Evolutionary conservation across 148 eudicot species (phyloP), one percentile per base, ranked within the genome.

Genomic region (Persicaria maculosa): DNA sequence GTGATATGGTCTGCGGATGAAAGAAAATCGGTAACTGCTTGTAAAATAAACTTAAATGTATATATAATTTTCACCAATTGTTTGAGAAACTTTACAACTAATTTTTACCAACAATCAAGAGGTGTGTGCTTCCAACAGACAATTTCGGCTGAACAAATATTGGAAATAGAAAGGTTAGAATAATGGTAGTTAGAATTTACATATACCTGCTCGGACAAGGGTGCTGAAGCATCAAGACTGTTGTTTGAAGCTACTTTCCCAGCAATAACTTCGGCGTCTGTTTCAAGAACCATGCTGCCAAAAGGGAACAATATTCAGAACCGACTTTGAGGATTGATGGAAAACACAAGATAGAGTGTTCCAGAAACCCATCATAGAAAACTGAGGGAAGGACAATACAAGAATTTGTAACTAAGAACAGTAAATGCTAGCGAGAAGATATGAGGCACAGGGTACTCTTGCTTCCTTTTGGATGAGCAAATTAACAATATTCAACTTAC

Each of bases 271-370:
- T 81, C 90, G 31, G 92, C 96, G 77, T 92, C 99, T 6, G 97
- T 92, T 86, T 95, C 99, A 58, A 95, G 99, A 81, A 95, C 77
- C 86, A 95, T 89, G 84, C 99, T 95, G 88, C 83, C 40, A 46
- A 48, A 46, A 71, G 9, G 53, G 46, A 71, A 12, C 36, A 71
- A 46, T 17, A 45, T 11, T 36, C 45, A 65, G 17, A 65, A 5
- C n/a, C 4, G 3, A 62, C 10, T 6, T 19, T 25, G 64, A 12
- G 64, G 2, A 58, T 20, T 19, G 20, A 7, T 58, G 19, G 64
- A 1, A 19, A 19, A 58, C 31, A 20, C 64, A 58, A 4, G 0
- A 17, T 55, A 53, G 5, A 53, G 31, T 20, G 36, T 58, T 58
- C 10, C 2, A 58, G 20, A 58, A 58, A 8, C 8, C 36, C 36